Conservation (phyloP, 768 basidiomycete genomes). For the Vararia minispora region DNA sequence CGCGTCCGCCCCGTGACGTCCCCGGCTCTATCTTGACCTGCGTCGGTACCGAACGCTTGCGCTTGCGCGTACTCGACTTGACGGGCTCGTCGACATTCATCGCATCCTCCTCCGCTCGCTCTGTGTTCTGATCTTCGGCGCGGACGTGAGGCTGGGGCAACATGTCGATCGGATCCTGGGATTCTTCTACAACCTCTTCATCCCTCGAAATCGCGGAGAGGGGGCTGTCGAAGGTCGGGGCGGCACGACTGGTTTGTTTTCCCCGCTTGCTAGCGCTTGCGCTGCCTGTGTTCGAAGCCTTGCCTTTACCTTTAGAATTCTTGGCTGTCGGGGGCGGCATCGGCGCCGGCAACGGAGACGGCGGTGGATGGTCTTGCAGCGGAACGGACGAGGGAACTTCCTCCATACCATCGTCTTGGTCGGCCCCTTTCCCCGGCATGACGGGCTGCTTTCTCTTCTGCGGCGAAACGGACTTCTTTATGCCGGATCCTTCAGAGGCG, state of each 20-base stretch:
- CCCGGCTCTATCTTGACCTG: conserved; percentile 6
- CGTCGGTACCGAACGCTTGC: conserved; percentile 26
- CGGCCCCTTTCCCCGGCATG: conserved; percentile 6
- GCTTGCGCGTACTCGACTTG: conserved; percentile 28
- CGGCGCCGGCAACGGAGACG: conserved; percentile 6
- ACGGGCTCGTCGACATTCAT: conserved; percentile 20
- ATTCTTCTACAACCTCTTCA: neutral
- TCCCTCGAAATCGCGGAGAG: neutral
- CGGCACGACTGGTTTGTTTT: too few relatives aligned
- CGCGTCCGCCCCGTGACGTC: too few relatives aligned
- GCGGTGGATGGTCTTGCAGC: conserved; percentile 31
- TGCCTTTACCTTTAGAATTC: conserved; percentile 1
- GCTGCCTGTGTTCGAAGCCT: too few relatives aligned
- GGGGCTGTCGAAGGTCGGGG: neutral
- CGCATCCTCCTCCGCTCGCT: conserved; percentile 32
- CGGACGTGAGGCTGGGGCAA: conserved; percentile 6
- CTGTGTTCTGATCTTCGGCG: conserved; percentile 30
- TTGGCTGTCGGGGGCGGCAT: conserved; percentile 2
- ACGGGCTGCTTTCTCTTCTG: conserved; percentile 16
- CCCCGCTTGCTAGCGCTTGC: too few relatives aligned
- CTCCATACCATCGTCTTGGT: conserved; percentile 17
- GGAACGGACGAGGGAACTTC: conserved; percentile 52
- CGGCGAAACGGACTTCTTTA: conserved; percentile 10
- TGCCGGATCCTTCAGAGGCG: too few relatives aligned
- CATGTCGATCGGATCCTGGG: conserved; percentile 3